Base-by-base conservation (phyloP, 2,329 filamentous ascomycete genomes). In the Hortaea werneckii region DNA sequence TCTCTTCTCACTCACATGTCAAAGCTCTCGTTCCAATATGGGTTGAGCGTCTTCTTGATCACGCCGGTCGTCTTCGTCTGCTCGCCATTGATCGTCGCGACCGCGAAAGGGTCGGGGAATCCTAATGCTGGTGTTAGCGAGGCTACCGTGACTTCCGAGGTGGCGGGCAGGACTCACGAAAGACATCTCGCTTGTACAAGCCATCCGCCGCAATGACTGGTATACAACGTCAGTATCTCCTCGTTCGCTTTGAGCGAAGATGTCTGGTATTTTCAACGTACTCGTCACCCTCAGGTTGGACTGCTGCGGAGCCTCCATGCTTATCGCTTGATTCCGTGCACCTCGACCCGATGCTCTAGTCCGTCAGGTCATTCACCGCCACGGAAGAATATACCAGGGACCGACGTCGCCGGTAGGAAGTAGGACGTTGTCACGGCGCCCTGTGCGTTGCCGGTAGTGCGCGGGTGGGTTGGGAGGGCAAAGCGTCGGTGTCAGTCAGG, bases 21-120 rank as follows among this genome's bases (percentile, higher is more conserved):
- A 72, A 98, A 98, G 64, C 82, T 88, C 73, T 98, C 92, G 68
- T 98, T 98, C 92, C 92, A 98, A 67, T 98, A 98, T n/a, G 92
- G 92, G 67, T 95, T 96, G 68, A 98, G 73, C 8, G 92, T 96
- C 70, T 92, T 85, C 71, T 95, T 96, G 67, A 92, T 94, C 57
- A 96, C 92, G 34, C 83, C 83, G 8, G 92, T 98, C n/a, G 92
- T 96, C 69, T 89, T 87, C 48, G 92, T 98, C 73, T 98, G 92
- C 70, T 98, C 92, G 66, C 92, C 92, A 69, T 89, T 90, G 69
- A 96, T 82, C 48, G 92, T 98, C 58, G 89, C 90, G 54, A 98
- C 92, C 40, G 92, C 90, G 65, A 98, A 98, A 26, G 92, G 92
- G 68, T 98, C 92, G 49, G 92, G 92, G 57, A 96, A 95, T 64